phyloP scores from a whole-genome alignment of 495 filamentous ascomycete genomes.

The Geopyxis carbonaria region DNA sequence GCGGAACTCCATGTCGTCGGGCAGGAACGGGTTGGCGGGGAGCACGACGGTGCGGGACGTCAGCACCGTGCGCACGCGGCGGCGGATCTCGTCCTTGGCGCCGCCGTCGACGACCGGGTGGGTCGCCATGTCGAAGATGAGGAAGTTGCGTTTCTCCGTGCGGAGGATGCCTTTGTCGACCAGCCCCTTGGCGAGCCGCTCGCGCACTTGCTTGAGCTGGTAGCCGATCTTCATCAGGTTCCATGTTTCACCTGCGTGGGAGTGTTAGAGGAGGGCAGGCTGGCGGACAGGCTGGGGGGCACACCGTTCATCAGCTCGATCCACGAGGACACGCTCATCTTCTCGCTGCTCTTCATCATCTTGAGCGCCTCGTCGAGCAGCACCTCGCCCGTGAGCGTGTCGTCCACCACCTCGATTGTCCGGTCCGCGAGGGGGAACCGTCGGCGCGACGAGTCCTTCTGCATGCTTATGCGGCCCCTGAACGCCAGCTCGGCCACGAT shows the following conservation, averaged over 20 bases:
- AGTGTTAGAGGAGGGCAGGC: slow-evolving; percentile 6
- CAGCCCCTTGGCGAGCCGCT: slow-evolving; percentile 91
- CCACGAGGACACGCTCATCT: slow-evolving; percentile 98
- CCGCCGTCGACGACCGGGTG: slow-evolving; percentile 95
- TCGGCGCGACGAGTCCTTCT: slow-evolving; percentile 83
- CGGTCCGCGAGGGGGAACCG: slow-evolving; percentile 85
- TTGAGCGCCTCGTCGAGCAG: slow-evolving; percentile 95
- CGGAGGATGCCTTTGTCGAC: slow-evolving; percentile 97
- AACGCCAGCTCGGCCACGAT: slow-evolving; percentile 96
- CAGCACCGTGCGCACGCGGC: slow-evolving; percentile 78
- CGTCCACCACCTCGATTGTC: slow-evolving; percentile 89
- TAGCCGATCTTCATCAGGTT: slow-evolving; percentile 99
- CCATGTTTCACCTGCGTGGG: slow-evolving; percentile 79
- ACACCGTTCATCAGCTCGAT: slow-evolving; percentile 96
- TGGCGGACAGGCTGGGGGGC: slow-evolving; percentile 13
- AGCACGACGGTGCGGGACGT: slow-evolving; percentile 89
- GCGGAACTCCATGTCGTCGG: slow-evolving; percentile 83
- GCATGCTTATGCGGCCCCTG: slow-evolving; percentile 92
- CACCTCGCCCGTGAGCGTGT: slow-evolving; percentile 92
- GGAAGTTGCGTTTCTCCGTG: slow-evolving; percentile 97
- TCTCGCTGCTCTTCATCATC: slow-evolving; percentile 99
- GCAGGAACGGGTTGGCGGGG: slow-evolving; percentile 63
- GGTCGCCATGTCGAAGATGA: slow-evolving; percentile 98
- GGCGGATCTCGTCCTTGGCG: slow-evolving; percentile 91
- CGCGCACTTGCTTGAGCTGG: slow-evolving; percentile 96